phyloP scores from a whole-genome alignment of 1,139 yeast species.

The Kodamaea plutei region DNA sequence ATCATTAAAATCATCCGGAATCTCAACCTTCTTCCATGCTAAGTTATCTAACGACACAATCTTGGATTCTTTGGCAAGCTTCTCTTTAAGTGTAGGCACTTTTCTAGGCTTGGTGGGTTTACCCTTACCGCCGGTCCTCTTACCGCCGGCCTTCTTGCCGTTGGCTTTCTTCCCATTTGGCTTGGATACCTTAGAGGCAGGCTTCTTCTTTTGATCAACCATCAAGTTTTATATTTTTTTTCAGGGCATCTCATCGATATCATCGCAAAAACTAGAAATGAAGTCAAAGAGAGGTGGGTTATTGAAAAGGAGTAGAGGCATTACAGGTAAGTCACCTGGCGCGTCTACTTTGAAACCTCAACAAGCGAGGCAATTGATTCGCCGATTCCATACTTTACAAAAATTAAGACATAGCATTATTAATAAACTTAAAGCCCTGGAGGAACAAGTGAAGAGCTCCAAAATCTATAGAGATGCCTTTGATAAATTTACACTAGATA shows the following conservation, averaged over 20 bases:
- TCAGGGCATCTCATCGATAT: slow-evolving; percentile 1
- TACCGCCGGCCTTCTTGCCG: slow-evolving; percentile 5
- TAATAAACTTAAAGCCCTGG: slow-evolving; percentile 13
- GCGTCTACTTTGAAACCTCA: slow-evolving; percentile 51
- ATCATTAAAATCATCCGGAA: slow-evolving; percentile 81
- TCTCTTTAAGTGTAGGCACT: slow-evolving; percentile 30
- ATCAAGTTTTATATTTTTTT: slow-evolving; percentile 2
- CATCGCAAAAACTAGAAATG: slow-evolving; percentile 4
- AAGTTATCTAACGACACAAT: slow-evolving; percentile 49
- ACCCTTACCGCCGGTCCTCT: slow-evolving; percentile 9
- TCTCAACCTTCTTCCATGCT: slow-evolving; percentile 76
- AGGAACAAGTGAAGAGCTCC: slow-evolving; percentile 1
- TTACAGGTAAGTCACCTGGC: slow-evolving; percentile 21
- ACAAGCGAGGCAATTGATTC: slow-evolving; percentile 60
- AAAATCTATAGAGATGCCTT: slow-evolving; percentile 5
- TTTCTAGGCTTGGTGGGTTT: slow-evolving; percentile 11
- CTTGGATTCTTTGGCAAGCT: slow-evolving; percentile 32
- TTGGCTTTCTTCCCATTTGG: slow-evolving; percentile 1
- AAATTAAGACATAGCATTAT: slow-evolving; percentile 45
- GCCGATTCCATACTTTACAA: slow-evolving; percentile 62
- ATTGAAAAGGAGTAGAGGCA: slow-evolving; percentile 18
- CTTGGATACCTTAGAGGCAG: too few relatives aligned
- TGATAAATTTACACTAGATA: slow-evolving; percentile 5
- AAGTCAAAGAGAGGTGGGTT: slow-evolving; percentile 15
- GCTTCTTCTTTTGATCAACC: slow-evolving; percentile 2